Evolutionary conservation across 1,284 basidiomycete genomes (phyloP).

Genomic region (Thelephora terrestris): DNA sequence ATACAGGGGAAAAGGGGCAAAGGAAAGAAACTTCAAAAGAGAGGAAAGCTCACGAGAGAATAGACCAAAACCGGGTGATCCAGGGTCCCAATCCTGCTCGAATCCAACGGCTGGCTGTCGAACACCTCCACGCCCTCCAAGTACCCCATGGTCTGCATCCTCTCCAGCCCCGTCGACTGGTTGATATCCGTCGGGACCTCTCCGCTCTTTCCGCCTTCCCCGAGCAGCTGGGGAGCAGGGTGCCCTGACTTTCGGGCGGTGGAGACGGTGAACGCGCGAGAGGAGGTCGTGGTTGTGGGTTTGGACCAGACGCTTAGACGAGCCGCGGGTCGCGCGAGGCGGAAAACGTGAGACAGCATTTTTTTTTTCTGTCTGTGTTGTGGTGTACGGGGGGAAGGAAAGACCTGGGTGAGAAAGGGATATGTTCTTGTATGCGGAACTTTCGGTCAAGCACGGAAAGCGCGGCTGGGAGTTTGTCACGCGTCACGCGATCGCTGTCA

Average conservation of each 20-base stretch:
- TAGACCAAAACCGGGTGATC: conserved; percentile 82
- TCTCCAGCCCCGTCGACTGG: conserved; percentile 95
- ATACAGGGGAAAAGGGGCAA: background rate
- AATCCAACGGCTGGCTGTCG: conserved; percentile 80
- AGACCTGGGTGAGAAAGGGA: too few relatives aligned
- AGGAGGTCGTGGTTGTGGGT: conserved; percentile 17
- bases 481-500: too few relatives aligned
- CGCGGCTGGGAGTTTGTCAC: too few relatives aligned
- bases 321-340: conserved; percentile 27
- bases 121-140: conserved; percentile 88
- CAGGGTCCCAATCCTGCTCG: conserved; percentile 83
- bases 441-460: too few relatives aligned
- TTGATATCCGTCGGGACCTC: conserved; percentile 77
- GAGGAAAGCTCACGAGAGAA: conserved; percentile 61
- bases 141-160: conserved; percentile 86
- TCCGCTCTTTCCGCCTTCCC: conserved; percentile 66
- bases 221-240: conserved; percentile 59
- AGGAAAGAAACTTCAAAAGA: conserved; percentile 7
- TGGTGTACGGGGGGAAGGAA: too few relatives aligned
- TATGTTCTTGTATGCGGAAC: too few relatives aligned
- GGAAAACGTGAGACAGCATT: conserved; percentile 36
- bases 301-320: conserved; percentile 21
- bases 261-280: conserved; percentile 50
- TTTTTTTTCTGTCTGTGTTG: conserved; percentile 7
- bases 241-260: conserved; percentile 41